Conservation (phyloP, 73 alveolate species). For the Paramecium octaurelia region DNA sequence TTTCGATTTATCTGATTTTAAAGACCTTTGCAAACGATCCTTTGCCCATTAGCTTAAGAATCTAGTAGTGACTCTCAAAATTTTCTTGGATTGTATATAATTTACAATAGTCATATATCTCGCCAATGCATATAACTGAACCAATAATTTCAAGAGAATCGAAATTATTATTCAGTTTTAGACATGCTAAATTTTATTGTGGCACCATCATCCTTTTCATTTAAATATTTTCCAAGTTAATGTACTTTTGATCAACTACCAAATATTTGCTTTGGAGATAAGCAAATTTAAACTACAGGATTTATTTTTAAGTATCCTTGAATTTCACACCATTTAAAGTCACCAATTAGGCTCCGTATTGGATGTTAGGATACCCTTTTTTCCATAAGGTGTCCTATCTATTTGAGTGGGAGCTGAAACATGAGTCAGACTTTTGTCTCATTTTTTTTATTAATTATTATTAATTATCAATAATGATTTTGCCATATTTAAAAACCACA, state of each 20-base stretch:
- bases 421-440: background rate
- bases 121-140: background rate
- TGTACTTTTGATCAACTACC: background rate
- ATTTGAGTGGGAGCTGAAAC: background rate
- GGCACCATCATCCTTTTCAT: background rate
- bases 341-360: background rate
- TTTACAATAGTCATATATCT: background rate
- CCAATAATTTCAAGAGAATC: background rate
- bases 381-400: background rate
- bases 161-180: background rate
- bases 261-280: background rate
- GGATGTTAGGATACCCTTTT: background rate
- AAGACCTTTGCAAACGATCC: constrained; percentile 92
- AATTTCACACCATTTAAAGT: background rate
- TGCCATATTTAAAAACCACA: too few species aligned
- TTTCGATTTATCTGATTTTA: constrained; percentile 74
- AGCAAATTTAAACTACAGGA: background rate
- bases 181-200: background rate
- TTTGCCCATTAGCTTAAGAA: constrained; percentile 62
- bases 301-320: background rate
- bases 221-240: background rate
- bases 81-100: background rate
- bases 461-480: background rate
- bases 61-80: background rate
- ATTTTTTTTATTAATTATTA: background rate